A percentile compares a stretch with the other conserved stretches of the same genome.
phyloP scores from a whole-genome alignment of 2,329 filamentous ascomycete genomes.

The Ophiostoma fasciatum region DNA sequence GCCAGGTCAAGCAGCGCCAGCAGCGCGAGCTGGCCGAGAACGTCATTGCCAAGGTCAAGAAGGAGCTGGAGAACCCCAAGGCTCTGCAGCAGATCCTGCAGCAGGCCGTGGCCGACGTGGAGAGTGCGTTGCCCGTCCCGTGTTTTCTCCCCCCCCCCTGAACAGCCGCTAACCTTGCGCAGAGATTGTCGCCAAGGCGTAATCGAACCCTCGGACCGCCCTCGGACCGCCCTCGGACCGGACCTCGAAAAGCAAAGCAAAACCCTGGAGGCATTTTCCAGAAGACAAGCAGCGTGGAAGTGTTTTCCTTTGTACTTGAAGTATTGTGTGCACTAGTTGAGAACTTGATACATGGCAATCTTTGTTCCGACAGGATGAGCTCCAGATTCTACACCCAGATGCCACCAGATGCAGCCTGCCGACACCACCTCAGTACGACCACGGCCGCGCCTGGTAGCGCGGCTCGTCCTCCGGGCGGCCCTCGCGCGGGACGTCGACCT shows the following conservation, averaged over 20 bases:
- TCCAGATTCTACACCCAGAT: no score
- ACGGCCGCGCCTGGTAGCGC: conserved; percentile 20
- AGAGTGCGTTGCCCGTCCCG: conserved; percentile 53
- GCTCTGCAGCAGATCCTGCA: conserved; percentile 92
- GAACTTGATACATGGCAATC: no score
- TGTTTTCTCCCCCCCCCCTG: neutral
- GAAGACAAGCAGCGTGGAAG: neutral
- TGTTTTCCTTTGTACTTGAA: conserved; percentile 9
- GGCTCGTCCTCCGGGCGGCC: conserved; percentile 22
- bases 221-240: no score
- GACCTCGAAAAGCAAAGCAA: neutral
- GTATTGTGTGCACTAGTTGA: conserved; percentile 14
- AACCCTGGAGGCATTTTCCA: conserved; percentile 1
- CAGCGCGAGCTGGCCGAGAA: conserved; percentile 87
- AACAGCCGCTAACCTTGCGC: conserved; percentile 24
- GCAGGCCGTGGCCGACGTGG: conserved; percentile 90
- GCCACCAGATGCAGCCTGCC: no score
- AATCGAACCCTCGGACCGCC: no score
- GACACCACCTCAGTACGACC: conserved; percentile 18
- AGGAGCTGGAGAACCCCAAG: conserved; percentile 98
- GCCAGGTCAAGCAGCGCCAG: conserved; percentile 97
- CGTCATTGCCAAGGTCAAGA: conserved; percentile 94
- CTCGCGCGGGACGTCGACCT: conserved; percentile 22
- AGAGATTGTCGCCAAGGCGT: conserved; percentile 50
- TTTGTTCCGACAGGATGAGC: no score